Percentiles rank a stretch among this genome's conserved stretches.
These are phyloP conservation scores for Nicotiana tomentosiformis DNA, from an alignment of 257 asterid genomes.

Conservation along the genomic window DNA sequence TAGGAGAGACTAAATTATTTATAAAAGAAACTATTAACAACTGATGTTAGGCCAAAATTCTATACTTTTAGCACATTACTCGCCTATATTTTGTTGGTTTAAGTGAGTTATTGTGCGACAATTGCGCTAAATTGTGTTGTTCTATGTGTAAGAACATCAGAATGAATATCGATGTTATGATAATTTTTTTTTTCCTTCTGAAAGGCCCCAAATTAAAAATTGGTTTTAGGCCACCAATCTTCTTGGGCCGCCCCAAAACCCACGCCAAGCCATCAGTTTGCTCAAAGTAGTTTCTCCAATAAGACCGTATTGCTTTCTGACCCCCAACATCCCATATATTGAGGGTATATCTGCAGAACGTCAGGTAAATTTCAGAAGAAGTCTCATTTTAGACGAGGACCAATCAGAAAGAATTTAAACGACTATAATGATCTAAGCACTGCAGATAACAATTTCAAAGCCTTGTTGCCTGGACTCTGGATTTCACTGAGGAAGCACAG, in stretches of 20 bases:
- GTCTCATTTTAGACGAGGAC: not conserved
- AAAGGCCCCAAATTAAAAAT: too few relatives aligned
- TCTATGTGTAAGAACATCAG: too few relatives aligned
- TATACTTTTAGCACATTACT: too few relatives aligned
- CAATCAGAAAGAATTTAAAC: not conserved
- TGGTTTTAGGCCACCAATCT: too few relatives aligned
- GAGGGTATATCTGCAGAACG: conserved; percentile 56
- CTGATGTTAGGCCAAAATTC: too few relatives aligned
- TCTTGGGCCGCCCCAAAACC: conserved; percentile 22
- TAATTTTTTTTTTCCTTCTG: too few relatives aligned
- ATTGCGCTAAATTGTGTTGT: too few relatives aligned
- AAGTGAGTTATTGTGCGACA: too few relatives aligned
- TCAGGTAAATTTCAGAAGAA: not conserved
- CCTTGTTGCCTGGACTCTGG: not conserved
- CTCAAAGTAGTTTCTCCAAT: conserved; percentile 98
- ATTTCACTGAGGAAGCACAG: not conserved
- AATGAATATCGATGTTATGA: too few relatives aligned
- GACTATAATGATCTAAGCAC: not conserved
- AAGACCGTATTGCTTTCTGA: conserved; percentile 89
- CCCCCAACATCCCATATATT: conserved; percentile 99
- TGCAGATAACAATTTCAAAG: not conserved
- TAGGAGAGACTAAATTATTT: too few relatives aligned
- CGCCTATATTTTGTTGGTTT: too few relatives aligned
- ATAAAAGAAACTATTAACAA: too few relatives aligned
- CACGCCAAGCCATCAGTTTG: conserved; percentile 94